Conservation (phyloP, 1,284 basidiomycete genomes). For the Rhodotorula sp. region DNA sequence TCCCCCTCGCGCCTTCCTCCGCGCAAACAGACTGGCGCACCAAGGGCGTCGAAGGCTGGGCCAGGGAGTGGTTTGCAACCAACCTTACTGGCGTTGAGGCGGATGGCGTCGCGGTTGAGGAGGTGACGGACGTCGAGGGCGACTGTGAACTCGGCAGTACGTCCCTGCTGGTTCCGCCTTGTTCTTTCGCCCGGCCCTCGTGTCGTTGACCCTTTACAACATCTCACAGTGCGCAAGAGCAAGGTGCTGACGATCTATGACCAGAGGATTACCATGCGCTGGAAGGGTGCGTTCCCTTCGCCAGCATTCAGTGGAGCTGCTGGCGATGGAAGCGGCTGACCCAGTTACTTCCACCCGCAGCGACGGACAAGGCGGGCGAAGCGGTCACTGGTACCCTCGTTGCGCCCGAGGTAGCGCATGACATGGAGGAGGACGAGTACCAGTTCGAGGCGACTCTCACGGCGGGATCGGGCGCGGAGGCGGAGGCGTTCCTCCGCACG, state of each 20-base stretch:
- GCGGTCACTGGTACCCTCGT: slow-evolving; percentile 35
- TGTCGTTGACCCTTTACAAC: not conserved
- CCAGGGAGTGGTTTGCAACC: slow-evolving; percentile 40
- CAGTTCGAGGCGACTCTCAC: slow-evolving; percentile 41
- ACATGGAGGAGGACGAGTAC: slow-evolving; percentile 46
- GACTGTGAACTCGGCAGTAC: slow-evolving; percentile 42
- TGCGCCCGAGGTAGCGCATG: slow-evolving; percentile 46
- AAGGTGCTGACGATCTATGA: slow-evolving; percentile 47
- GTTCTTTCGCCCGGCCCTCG: no score
- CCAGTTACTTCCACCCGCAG: not conserved
- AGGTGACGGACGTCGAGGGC: slow-evolving; percentile 41
- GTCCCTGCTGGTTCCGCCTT: not conserved
- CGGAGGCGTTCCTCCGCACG: slow-evolving; percentile 37
- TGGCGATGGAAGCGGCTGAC: no score
- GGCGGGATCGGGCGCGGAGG: slow-evolving; percentile 32
- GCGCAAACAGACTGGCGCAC: slow-evolving; percentile 34
- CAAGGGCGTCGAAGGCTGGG: slow-evolving; percentile 44
- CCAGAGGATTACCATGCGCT: slow-evolving; percentile 39
- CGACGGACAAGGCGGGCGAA: slow-evolving; percentile 7
- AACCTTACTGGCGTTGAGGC: slow-evolving; percentile 34
- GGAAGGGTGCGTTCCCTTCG: slow-evolving; percentile 18
- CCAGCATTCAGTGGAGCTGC: no score
- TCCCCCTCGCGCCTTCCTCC: not conserved
- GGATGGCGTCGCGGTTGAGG: slow-evolving; percentile 30
- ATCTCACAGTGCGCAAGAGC: not conserved